Evolutionary conservation across 2,329 filamentous ascomycete species (phyloP), one percentile per base, ranked within the genome.

Genomic region (Calonectria pseudoreteaudii): DNA sequence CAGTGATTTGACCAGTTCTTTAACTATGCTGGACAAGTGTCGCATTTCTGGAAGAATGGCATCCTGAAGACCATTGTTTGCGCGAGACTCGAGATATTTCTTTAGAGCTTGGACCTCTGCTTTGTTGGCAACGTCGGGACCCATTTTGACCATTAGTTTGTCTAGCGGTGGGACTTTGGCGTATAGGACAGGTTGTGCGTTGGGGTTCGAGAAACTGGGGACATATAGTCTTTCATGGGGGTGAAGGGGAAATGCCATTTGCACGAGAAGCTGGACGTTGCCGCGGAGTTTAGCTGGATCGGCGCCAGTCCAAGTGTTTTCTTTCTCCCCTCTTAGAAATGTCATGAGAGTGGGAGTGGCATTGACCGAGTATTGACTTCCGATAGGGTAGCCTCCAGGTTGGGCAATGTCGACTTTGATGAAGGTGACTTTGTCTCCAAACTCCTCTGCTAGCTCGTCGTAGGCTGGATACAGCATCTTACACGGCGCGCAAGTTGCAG

Each of bases 291-390:
- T 88, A 16, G 88, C 87, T 3, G 91, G 89, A 80, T 96, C 93
- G 0, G 94, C 94, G 1, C 95, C 95, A 65, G 89, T 90, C 96
- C 96, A 98, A 77, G 93, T 90, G 75, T 95, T 93, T 64, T 94
- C 90, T 81, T 96, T 91, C 73, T 93, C 85, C 2, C 95, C 95
- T 67, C 90, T 93, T 11, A 96, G 85, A 81, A 96, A 97, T 0
- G 95, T 96, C 80, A 97, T 91, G 81, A 98, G 98, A 0, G 96
- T 98, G 0, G 96, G 96, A 0, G 96, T 98, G 5, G 93, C 93
- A 2, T 91, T 89, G 66, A 98, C 90, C 1, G 88, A 86, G 81
- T 94, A 97, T 73, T 89, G 89, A 52, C 87, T 87, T 30, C 89
- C 92, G 62, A 94, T 91, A 74, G 91, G 91, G 70, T 88, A 90